These are phyloP conservation scores for Diospyros kaki DNA, from an alignment of 148 eudicot genomes.

Conservation along the genomic window DNA sequence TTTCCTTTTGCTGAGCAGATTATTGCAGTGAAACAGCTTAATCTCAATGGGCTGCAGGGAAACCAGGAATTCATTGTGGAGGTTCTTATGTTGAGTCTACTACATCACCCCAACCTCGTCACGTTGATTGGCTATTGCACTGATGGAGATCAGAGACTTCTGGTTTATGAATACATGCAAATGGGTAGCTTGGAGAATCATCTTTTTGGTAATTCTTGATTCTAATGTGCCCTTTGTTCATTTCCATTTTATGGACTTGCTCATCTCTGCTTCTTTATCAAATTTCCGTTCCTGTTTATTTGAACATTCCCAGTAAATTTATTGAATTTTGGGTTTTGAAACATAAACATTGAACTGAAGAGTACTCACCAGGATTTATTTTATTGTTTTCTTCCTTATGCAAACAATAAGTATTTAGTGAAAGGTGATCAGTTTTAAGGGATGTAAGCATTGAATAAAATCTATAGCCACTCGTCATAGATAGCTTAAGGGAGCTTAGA, in stretches of 20 bases:
- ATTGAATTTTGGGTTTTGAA: not conserved
- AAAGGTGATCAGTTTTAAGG: not conserved
- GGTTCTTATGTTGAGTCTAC: conserved; percentile 73
- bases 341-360: not conserved
- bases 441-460: not conserved
- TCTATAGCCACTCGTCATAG: too few species aligned
- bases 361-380: not conserved
- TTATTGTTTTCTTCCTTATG: not conserved
- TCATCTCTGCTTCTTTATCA: too few species aligned
- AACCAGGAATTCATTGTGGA: conserved; percentile 88
- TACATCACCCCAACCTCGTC: conserved; percentile 91
- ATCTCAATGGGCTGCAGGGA: conserved; percentile 73
- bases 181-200: conserved; percentile 85
- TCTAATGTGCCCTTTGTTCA: not conserved
- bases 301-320: not conserved
- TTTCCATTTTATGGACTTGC: too few species aligned
- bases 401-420: not conserved
- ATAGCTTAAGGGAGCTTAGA: not conserved
- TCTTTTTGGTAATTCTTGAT: conserved; percentile 58
- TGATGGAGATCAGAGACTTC: conserved; percentile 68
- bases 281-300: not conserved
- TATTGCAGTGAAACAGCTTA: conserved; percentile 74
- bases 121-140: conserved; percentile 84
- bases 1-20: conserved; percentile 28
- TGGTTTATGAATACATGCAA: conserved; percentile 85